Evolutionary conservation across 179 eudicot species (phyloP).

Genomic region (Nepenthes alata): DNA sequence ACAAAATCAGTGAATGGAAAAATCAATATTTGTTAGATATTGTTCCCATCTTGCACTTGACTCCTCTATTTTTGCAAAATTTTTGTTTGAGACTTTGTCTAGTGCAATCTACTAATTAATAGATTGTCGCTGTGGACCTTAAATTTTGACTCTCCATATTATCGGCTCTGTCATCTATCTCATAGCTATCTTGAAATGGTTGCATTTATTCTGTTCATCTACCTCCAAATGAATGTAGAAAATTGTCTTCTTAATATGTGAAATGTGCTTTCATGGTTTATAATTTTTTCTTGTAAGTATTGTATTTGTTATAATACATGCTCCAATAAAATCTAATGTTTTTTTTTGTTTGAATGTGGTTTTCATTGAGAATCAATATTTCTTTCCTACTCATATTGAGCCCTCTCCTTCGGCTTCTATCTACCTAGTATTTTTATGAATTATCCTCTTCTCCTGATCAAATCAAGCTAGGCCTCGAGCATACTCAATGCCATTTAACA

Average conservation of each 20-base stretch:
- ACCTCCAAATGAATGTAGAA: neutral
- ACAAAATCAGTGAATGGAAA: constrained; percentile 3
- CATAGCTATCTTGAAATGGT: neutral
- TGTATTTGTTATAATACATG: constrained; percentile 4
- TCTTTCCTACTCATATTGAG: neutral
- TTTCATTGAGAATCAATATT: neutral
- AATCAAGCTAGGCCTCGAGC: neutral
- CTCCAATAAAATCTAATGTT: neutral
- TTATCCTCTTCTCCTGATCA: neutral
- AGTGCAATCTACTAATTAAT: constrained; percentile 5
- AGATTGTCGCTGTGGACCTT: neutral
- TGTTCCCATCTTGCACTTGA: neutral
- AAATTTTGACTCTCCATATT: neutral
- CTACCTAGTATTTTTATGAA: neutral
- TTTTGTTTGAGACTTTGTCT: constrained; percentile 8
- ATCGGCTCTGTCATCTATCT: neutral
- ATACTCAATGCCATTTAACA: neutral
- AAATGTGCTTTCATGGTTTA: neutral
- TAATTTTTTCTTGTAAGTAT: neutral
- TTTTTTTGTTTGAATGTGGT: constrained; percentile 1
- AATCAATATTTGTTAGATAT: constrained; percentile 2
- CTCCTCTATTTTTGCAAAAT: constrained; percentile 1
- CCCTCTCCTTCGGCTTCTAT: neutral
- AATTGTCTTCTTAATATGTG: neutral
- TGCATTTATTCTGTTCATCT: constrained; percentile 1